Percentiles rank a stretch among this genome's conserved stretches.
Conservation (phyloP, 2,329 filamentous ascomycete genomes). For the Myriosclerotinia duriaeana region DNA sequence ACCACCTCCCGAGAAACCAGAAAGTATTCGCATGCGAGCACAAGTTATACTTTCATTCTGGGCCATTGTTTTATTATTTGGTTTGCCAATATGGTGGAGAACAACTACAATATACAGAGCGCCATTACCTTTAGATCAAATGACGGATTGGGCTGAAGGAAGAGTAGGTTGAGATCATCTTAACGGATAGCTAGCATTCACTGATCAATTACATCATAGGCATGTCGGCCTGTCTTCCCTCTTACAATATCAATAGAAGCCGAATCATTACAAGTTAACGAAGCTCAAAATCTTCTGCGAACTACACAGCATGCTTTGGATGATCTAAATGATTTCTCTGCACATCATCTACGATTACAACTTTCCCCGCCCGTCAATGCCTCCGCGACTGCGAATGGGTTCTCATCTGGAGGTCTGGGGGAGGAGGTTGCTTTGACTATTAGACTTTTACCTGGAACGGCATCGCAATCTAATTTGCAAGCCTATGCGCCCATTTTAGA, state of each 20-base stretch:
- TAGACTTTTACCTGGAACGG: constrained; percentile 63
- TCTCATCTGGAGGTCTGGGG: constrained; percentile 43
- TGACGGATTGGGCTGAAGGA: constrained; percentile 90
- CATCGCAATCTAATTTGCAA: constrained; percentile 62
- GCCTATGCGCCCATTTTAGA: constrained; percentile 70
- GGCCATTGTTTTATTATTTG: constrained; percentile 78
- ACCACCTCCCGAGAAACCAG: constrained; percentile 73
- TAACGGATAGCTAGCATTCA: neutral
- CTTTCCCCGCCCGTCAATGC: constrained; percentile 48
- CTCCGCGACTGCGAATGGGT: constrained; percentile 30
- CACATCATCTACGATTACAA: constrained; percentile 76
- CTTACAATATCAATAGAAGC: constrained; percentile 77
- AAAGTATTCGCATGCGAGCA: constrained; percentile 67
- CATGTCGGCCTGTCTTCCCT: constrained; percentile 85
- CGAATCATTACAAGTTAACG: constrained; percentile 60
- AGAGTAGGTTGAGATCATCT: constrained; percentile 57
- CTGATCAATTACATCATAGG: constrained; percentile 50
- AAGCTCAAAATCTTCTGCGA: constrained; percentile 71
- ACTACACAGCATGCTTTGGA: constrained; percentile 85
- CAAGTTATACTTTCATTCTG: constrained; percentile 86
- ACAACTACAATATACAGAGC: constrained; percentile 93
- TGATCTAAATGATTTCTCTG: constrained; percentile 80
- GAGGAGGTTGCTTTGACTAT: constrained; percentile 66
- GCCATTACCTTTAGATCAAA: constrained; percentile 75
- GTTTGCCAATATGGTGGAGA: constrained; percentile 92